Conservation (phyloP, 768 basidiomycete species). For the Boletus subparvulus region DNA sequence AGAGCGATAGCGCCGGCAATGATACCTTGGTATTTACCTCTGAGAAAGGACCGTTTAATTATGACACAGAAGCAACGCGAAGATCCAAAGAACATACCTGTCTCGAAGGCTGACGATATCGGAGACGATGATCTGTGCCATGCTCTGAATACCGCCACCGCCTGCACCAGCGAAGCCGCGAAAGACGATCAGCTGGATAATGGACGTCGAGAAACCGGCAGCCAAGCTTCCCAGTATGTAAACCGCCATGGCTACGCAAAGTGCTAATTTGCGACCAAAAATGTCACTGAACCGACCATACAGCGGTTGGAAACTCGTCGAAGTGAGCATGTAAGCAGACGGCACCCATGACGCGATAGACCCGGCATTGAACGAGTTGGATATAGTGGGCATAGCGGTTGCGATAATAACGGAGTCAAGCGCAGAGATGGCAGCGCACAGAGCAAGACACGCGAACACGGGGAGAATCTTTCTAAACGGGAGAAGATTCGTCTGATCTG, state of each 20-base stretch:
- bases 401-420: constrained; percentile 74
- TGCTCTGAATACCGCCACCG: constrained; percentile 68
- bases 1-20: constrained; percentile 55
- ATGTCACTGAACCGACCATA: constrained; percentile 67
- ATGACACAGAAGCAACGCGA: neutral
- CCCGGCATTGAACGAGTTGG: constrained; percentile 57
- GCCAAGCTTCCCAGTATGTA: constrained; percentile 67
- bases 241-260: constrained; percentile 56
- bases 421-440: constrained; percentile 60
- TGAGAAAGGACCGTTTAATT: constrained; percentile 17
- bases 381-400: constrained; percentile 72
- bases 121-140: constrained; percentile 69
- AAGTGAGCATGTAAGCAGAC: constrained; percentile 67
- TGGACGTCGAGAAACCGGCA: constrained; percentile 64
- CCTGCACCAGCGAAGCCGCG: constrained; percentile 69
- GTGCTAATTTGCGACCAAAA: constrained; percentile 61
- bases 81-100: constrained; percentile 37
- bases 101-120: constrained; percentile 73
- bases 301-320: constrained; percentile 39
- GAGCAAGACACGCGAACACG: constrained; percentile 59
- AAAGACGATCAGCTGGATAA: constrained; percentile 67
- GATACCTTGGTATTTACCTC: constrained; percentile 78
- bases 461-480: constrained; percentile 62
- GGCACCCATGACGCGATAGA: constrained; percentile 61
- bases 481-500: constrained; percentile 77